A percentile compares a stretch with the other conserved stretches of the same genome.
phyloP scores from a whole-genome alignment of 1,284 basidiomycete genomes.

The Marasmius sp. region DNA sequence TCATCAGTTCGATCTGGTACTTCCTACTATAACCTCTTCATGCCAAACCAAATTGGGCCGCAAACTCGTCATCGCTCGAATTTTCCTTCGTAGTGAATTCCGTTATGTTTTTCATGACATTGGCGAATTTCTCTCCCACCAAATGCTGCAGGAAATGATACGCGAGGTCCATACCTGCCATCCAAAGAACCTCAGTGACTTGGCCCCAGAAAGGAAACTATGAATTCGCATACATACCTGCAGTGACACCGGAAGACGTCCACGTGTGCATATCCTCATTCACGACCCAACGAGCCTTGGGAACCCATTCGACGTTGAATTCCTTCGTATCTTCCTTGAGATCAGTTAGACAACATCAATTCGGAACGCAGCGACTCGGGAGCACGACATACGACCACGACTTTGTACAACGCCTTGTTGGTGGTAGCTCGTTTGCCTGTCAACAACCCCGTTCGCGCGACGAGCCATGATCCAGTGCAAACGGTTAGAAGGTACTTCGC shows the following conservation, averaged over 20 bases:
- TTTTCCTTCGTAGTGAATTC: constrained; percentile 26
- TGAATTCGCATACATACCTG: constrained; percentile 20
- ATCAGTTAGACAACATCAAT: not conserved
- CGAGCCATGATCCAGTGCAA: constrained; percentile 26
- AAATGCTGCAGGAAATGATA: constrained; percentile 28
- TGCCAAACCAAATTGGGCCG: constrained; percentile 25
- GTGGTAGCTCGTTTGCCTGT: constrained; percentile 24
- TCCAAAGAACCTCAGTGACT: not conserved
- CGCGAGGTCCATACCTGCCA: constrained; percentile 12
- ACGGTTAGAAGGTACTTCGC: constrained; percentile 22
- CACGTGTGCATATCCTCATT: constrained; percentile 33
- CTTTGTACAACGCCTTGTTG: constrained; percentile 20
- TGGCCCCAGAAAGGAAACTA: not conserved
- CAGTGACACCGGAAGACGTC: constrained; percentile 37
- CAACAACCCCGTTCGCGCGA: constrained; percentile 21
- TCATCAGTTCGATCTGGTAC: too few species aligned
- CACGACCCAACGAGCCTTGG: constrained; percentile 36
- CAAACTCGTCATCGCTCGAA: constrained; percentile 34
- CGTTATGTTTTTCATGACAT: constrained; percentile 23
- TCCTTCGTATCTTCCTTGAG: constrained; percentile 17
- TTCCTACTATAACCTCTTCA: too few species aligned
- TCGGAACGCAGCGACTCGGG: not conserved
- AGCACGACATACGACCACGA: constrained; percentile 10
- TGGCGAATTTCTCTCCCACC: constrained; percentile 26
- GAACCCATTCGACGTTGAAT: constrained; percentile 28